Percentiles rank a stretch among this genome's conserved stretches.
phyloP scores from a whole-genome alignment of 345 rosid species.

The Acer negundo region DNA sequence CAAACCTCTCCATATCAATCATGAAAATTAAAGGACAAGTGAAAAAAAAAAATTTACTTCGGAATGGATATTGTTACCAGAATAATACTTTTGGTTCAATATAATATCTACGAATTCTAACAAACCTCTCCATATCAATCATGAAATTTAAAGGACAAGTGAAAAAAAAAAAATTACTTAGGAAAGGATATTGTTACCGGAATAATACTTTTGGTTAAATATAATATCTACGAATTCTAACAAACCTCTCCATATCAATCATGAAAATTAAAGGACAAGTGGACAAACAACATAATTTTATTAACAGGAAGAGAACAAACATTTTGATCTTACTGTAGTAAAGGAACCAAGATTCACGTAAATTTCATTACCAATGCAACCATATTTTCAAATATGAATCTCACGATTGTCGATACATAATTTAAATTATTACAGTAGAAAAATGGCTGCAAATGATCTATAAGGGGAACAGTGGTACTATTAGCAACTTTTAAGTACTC shows the following conservation, averaged over 20 bases:
- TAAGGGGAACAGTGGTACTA: not conserved
- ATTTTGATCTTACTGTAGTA: too few relatives aligned
- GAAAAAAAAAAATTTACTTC: slow-evolving; percentile 11
- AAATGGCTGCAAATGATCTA: not conserved
- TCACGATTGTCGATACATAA: not conserved
- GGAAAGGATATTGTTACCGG: slow-evolving; percentile 22
- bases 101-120: slow-evolving; percentile 4
- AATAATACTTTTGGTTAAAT: not conserved
- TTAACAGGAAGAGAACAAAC: too few relatives aligned
- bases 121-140: not conserved
- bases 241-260: not conserved
- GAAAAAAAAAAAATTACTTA: slow-evolving; percentile 12
- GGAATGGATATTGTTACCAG: slow-evolving; percentile 22
- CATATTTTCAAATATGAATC: not conserved
- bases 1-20: not conserved
- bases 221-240: slow-evolving; percentile 4
- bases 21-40: not conserved
- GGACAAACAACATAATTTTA: not conserved
- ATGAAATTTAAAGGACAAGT: not conserved
- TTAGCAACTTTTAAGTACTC: not conserved
- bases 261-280: not conserved
- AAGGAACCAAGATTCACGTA: too few relatives aligned
- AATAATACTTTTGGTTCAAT: not conserved
- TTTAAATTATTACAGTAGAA: not conserved
- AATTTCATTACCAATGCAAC: too few relatives aligned